These are phyloP conservation scores for Debaryomycetaceae sp. DNA, from an alignment of 1,139 yeast genomes.

Conservation along the genomic window DNA sequence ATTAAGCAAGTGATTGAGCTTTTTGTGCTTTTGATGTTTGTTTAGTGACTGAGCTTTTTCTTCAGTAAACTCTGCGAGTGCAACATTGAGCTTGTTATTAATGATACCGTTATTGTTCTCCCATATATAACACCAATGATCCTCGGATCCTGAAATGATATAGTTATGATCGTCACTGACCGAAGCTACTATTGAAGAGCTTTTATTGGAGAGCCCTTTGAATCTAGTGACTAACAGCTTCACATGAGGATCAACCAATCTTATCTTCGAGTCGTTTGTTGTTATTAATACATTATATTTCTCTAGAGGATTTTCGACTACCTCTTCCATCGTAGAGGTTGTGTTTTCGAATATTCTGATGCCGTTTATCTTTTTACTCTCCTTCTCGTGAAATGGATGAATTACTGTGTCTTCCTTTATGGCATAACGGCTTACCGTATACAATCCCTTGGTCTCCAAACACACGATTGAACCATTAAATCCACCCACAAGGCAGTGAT, in stretches of 20 bases:
- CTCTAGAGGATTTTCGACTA: constrained; percentile 10
- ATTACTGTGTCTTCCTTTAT: constrained; percentile 29
- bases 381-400: constrained; percentile 23
- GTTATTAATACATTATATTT: constrained; percentile 51
- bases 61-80: constrained; percentile 36
- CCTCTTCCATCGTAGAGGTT: constrained; percentile 8
- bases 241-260: constrained; percentile 59
- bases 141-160: constrained; percentile 61
- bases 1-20: constrained; percentile 26
- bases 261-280: constrained; percentile 76
- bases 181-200: constrained; percentile 69
- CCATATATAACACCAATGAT: constrained; percentile 76
- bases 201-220: constrained; percentile 69
- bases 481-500: constrained; percentile 69
- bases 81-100: constrained; percentile 33
- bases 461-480: constrained; percentile 69
- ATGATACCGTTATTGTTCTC: constrained; percentile 41
- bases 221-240: constrained; percentile 61
- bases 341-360: constrained; percentile 29
- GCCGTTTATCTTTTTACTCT: constrained; percentile 42
- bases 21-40: constrained; percentile 30
- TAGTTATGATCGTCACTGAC: constrained; percentile 53
- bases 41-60: constrained; percentile 29
- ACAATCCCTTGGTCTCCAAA: constrained; percentile 65
- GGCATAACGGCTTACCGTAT: constrained; percentile 53